These are phyloP conservation scores for Russula virescens DNA, from an alignment of 768 basidiomycete species.

Conservation along the genomic window DNA sequence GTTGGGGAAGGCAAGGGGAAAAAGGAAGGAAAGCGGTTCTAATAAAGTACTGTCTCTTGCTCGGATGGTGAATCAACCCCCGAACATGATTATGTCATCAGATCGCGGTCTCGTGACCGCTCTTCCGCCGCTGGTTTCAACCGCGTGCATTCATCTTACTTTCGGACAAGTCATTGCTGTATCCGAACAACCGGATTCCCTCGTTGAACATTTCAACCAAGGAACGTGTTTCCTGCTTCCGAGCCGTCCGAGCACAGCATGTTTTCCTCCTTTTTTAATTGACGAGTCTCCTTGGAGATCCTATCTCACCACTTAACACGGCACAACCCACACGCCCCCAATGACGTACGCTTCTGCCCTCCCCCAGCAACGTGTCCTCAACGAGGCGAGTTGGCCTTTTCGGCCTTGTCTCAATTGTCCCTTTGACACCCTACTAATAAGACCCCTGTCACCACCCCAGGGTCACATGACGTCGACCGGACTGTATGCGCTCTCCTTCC, in stretches of 20 bases:
- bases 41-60: neutral
- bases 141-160: neutral
- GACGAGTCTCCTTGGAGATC: conserved; percentile 16
- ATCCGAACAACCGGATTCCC: neutral
- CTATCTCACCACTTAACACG: neutral
- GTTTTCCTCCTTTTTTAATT: conserved; percentile 9
- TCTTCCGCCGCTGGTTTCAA: neutral
- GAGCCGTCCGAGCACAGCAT: conserved; percentile 19
- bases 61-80: conserved; percentile 1
- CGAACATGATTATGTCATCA: conserved; percentile 16
- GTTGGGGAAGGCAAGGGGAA: neutral
- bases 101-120: conserved; percentile 22
- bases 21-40: neutral
- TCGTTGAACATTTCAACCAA: neutral
- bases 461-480: neutral
- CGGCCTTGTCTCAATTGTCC: neutral
- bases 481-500: neutral
- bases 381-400: conserved; percentile 1
- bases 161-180: neutral
- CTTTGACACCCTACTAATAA: neutral
- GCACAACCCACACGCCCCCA: neutral
- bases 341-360: conserved; percentile 9
- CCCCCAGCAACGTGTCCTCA: neutral
- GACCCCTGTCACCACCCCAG: neutral
- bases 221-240: conserved; percentile 8